These are phyloP conservation scores for Puccinia hordei DNA, from an alignment of 1,284 basidiomycete species.

Conservation along the genomic window DNA sequence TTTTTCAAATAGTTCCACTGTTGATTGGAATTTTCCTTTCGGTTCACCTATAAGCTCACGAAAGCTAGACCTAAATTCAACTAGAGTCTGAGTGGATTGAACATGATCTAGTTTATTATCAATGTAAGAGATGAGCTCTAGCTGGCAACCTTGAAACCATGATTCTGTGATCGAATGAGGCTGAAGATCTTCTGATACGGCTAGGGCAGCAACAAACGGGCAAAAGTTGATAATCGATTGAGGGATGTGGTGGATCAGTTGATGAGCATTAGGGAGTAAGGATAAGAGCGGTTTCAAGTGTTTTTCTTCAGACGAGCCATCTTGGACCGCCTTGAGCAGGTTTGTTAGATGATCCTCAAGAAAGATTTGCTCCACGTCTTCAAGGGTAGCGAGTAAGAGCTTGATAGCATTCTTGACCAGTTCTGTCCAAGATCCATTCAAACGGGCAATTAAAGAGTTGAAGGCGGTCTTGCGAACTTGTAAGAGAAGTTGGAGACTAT, in stretches of 20 bases:
- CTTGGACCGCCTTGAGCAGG: conserved; percentile 21
- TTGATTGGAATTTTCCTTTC: not conserved
- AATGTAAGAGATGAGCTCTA: conserved; percentile 14
- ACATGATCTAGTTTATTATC: conserved; percentile 6
- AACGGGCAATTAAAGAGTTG: conserved; percentile 13
- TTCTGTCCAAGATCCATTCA: conserved; percentile 30
- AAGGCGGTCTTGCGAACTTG: conserved; percentile 25
- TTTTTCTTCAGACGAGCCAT: conserved; percentile 17
- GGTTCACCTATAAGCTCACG: not conserved
- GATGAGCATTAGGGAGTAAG: conserved; percentile 43
- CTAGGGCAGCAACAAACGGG: conserved; percentile 24
- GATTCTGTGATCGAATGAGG: conserved; percentile 11
- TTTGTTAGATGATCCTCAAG: not conserved
- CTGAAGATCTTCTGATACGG: not conserved
- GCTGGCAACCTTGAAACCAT: conserved; percentile 20
- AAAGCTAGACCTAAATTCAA: conserved; percentile 12
- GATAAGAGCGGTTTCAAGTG: conserved; percentile 30
- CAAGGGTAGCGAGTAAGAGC: conserved; percentile 17
- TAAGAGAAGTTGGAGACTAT: conserved; percentile 26
- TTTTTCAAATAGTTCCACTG: not conserved
- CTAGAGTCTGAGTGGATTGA: conserved; percentile 12
- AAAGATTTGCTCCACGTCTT: conserved; percentile 23
- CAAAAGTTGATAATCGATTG: conserved; percentile 31
- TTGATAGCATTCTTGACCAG: conserved; percentile 15
- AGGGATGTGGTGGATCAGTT: conserved; percentile 25